Evolutionary conservation across 2,329 filamentous ascomycete genomes (phyloP).

Genomic region (Trichoderma afroharzianum): DNA sequence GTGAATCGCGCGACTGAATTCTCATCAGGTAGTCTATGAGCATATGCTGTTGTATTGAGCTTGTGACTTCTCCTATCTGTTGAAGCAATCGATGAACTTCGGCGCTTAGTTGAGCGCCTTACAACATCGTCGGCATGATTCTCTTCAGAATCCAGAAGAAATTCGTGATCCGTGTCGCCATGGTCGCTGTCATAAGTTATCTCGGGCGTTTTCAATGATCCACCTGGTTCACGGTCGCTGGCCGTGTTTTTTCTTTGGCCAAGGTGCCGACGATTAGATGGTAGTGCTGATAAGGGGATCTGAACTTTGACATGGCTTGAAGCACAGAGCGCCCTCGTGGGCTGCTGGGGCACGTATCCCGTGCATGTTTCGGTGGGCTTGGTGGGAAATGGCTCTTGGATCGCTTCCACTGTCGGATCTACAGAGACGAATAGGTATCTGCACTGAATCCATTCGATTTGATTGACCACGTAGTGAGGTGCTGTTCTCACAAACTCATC

Average conservation of each 20-base stretch:
- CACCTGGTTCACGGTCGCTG: background rate
- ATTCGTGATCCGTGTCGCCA: slow-evolving; percentile 21
- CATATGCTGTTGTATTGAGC: slow-evolving; percentile 18
- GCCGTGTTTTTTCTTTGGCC: background rate
- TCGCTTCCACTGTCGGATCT: slow-evolving; percentile 12
- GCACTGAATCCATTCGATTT: slow-evolving; percentile 85
- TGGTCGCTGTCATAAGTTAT: slow-evolving; percentile 8
- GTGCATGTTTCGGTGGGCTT: background rate
- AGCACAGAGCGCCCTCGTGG: slow-evolving; percentile 18
- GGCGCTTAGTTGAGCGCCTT: background rate
- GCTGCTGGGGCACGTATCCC: slow-evolving; percentile 30
- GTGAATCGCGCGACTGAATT: background rate
- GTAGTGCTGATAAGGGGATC: slow-evolving; percentile 30
- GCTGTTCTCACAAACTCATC: slow-evolving; percentile 50
- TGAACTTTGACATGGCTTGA: background rate
- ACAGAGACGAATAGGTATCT: slow-evolving; percentile 68
- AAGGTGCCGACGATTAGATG: background rate
- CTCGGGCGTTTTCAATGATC: background rate
- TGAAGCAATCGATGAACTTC: slow-evolving; percentile 1
- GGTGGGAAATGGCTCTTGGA: slow-evolving; percentile 17
- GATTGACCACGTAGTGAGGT: slow-evolving; percentile 68
- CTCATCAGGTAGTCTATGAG: background rate
- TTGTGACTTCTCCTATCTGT: background rate
- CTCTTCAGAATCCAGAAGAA: slow-evolving; percentile 25
- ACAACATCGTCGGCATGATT: background rate